A percentile compares a stretch with the other conserved stretches of the same genome.
phyloP scores from a whole-genome alignment of 2,329 filamentous ascomycete species.

The Pseudogymnoascus sp. region DNA sequence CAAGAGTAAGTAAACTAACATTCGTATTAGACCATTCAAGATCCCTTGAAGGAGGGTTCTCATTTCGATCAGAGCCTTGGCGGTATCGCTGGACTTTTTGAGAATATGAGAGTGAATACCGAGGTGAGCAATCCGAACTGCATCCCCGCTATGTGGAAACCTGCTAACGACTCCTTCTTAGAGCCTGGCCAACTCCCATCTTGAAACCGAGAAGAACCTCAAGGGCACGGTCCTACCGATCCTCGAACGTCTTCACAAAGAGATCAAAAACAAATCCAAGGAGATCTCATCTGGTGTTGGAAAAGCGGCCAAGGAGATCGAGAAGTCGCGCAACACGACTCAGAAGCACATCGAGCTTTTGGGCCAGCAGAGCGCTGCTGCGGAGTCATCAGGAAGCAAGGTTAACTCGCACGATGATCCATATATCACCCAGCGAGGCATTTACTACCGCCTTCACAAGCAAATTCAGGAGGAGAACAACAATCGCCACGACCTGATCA shows the following conservation, averaged over 20 bases:
- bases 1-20: slow-evolving; percentile 11
- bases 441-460: slow-evolving; percentile 77
- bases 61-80: slow-evolving; percentile 91
- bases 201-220: slow-evolving; percentile 85
- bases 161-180: slow-evolving; percentile 38
- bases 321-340: slow-evolving; percentile 75
- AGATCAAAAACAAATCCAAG: slow-evolving; percentile 95
- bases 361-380: slow-evolving; percentile 74
- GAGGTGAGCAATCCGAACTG: slow-evolving; percentile 41
- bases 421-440: slow-evolving; percentile 75
- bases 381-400: slow-evolving; percentile 67
- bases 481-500: slow-evolving; percentile 82
- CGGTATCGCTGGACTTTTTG: slow-evolving; percentile 82
- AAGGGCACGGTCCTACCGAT: slow-evolving; percentile 81
- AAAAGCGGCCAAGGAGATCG: slow-evolving; percentile 83
- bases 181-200: slow-evolving; percentile 79
- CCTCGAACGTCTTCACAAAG: slow-evolving; percentile 83
- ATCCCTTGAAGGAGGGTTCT: slow-evolving; percentile 79
- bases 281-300: slow-evolving; percentile 74
- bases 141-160: neutral
- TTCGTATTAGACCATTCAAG: slow-evolving; percentile 64
- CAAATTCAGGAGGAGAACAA: slow-evolving; percentile 95
- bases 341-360: slow-evolving; percentile 96
- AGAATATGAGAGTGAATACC: slow-evolving; percentile 89
- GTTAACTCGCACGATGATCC: slow-evolving; percentile 72